A percentile compares a stretch with the other conserved stretches of the same genome.
Evolutionary conservation across 306 rosid species (phyloP).

Genomic region (Geum urbanum): DNA sequence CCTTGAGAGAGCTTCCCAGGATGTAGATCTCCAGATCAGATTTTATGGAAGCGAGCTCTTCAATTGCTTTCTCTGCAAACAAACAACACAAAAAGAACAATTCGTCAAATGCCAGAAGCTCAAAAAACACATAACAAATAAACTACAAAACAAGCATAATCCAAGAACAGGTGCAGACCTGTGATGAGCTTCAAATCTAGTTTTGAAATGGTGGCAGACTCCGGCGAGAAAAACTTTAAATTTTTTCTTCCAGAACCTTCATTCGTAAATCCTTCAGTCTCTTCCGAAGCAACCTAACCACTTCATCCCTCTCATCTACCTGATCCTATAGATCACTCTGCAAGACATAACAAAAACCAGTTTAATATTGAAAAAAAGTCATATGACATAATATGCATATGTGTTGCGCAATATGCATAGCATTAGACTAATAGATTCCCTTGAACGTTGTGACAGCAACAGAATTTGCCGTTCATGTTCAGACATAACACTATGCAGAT

Average conservation of each 20-base stretch:
- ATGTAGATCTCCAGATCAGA: slow-evolving; percentile 85
- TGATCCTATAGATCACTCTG: slow-evolving; percentile 66
- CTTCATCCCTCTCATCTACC: slow-evolving; percentile 48
- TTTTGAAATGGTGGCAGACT: slow-evolving; percentile 58
- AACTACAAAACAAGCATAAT: slow-evolving; percentile 12
- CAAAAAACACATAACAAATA: slow-evolving; percentile 22
- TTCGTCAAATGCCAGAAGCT: slow-evolving; percentile 21
- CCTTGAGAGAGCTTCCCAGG: too few species aligned
- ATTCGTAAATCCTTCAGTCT: slow-evolving; percentile 54
- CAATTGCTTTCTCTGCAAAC: slow-evolving; percentile 68
- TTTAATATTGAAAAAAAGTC: slow-evolving; percentile 24
- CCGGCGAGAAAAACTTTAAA: slow-evolving; percentile 38
- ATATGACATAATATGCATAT: slow-evolving; percentile 17
- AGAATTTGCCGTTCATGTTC: slow-evolving; percentile 56
- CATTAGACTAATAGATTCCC: slow-evolving; percentile 59
- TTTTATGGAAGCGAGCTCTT: slow-evolving; percentile 86
- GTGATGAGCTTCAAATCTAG: slow-evolving; percentile 82
- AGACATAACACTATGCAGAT: slow-evolving; percentile 64
- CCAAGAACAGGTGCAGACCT: slow-evolving; percentile 45
- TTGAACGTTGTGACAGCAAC: slow-evolving; percentile 49
- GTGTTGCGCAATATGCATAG: slow-evolving; percentile 38
- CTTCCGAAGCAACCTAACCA: slow-evolving; percentile 44
- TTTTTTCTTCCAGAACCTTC: slow-evolving; percentile 65
- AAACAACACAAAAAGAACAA: slow-evolving; percentile 23
- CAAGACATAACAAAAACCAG: slow-evolving; percentile 27